Percentiles rank a stretch among this genome's conserved stretches.
Evolutionary conservation across 179 eudicot genomes (phyloP).

Genomic region (Silene vulgaris): DNA sequence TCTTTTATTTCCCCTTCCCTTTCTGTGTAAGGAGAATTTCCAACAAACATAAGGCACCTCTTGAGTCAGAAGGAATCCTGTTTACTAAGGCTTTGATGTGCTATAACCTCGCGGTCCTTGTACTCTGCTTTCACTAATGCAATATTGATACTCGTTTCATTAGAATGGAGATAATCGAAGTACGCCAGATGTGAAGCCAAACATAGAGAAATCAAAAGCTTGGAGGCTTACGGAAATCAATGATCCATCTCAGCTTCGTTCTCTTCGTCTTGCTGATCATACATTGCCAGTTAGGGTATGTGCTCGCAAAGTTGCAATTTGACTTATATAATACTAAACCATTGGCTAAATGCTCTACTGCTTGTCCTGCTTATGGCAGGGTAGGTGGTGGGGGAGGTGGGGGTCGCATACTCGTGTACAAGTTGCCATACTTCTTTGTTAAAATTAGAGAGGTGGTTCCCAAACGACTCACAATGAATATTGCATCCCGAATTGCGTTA

Average conservation of each 20-base stretch:
- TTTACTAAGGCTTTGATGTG: slow-evolving; percentile 5
- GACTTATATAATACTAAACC: slow-evolving; percentile 5
- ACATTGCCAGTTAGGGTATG: slow-evolving; percentile 35
- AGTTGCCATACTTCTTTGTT: no score
- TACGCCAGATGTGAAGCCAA: slow-evolving; percentile 31
- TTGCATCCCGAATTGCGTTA: no score
- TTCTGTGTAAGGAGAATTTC: neutral
- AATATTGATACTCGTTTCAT: neutral
- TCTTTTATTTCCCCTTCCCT: neutral
- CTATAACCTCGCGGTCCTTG: neutral
- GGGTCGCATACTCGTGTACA: no score
- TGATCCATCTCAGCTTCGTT: slow-evolving; percentile 34
- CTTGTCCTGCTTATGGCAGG: no score
- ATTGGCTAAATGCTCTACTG: no score
- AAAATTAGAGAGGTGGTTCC: no score
- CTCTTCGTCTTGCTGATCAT: slow-evolving; percentile 40
- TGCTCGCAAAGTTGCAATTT: neutral
- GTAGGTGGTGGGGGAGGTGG: no score
- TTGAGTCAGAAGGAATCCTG: neutral
- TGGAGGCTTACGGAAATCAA: slow-evolving; percentile 35
- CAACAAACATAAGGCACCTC: neutral
- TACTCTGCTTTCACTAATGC: neutral
- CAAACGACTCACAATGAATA: no score
- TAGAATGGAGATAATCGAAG: slow-evolving; percentile 29
- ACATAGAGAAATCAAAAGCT: slow-evolving; percentile 28